Base-by-base conservation (phyloP, 441 rosid genomes). In the Populus trichocarpa region DNA sequence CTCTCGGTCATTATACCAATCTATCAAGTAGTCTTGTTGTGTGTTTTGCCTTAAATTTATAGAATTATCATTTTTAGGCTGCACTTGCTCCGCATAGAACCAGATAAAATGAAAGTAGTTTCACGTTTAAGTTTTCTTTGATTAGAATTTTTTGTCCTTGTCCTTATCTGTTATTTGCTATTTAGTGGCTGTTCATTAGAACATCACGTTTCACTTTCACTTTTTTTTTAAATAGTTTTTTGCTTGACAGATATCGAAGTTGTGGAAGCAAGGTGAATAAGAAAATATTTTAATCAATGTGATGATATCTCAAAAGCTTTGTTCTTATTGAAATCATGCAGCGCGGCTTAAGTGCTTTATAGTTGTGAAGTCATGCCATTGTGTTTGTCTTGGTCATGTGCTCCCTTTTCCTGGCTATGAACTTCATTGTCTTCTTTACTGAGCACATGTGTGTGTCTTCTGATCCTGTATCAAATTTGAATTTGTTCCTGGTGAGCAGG, bases 401-500 rank as follows among this genome's bases (percentile, higher is more conserved):
- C 30, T 11, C 16, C 11, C 8, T 65, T 1, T 65, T 23, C 32
- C 8, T 23, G 68, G 28, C 16, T 25, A 25, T 25, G 32, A 53
- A 53, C 22, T 53, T 53, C n/a, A 53, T 53, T 6, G n/a, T 53
- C n/a, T 10, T 1, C 18, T 25, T 65, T 65, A 14, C 32, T 25
- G 68, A 9, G 68, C 18, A 23, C 2, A 25, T 14, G 18, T 18
- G 25, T 2, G n/a, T 30, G 32, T 30, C 32, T 30, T 30, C 32
- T 30, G 32, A 30, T 30, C 32, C 32, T 30, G 32, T 30, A 30
- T 59, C 42, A 14, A 11, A 38, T 61, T 9, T 74, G 26, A 25
- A 11, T 30, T 5, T 42, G 0, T 69, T 42, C 25, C 32, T 25
- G 72, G 53, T 70, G 84, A 75, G 80, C 92, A 96, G 98, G 81